Conservation (phyloP, 164 flowering plant species). For the Umbellularia californica region DNA sequence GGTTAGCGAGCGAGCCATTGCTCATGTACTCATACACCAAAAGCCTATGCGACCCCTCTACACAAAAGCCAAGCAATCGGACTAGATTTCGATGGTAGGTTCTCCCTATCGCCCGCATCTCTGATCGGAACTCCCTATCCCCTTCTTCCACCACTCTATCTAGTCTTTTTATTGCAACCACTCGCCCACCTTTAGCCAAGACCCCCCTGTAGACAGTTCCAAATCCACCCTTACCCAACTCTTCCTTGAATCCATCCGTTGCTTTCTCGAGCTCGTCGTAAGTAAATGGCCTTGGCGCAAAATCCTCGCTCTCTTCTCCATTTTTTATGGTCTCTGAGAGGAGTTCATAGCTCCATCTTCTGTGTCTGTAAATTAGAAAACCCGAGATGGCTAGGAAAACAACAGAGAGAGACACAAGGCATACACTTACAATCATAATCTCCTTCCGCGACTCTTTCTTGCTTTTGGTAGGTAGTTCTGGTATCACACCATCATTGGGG, state of each 20-base stretch:
- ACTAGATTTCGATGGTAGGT: constrained; percentile 28
- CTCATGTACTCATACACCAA: constrained; percentile 24
- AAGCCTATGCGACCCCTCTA: constrained; percentile 9
- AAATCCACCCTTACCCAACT: too few relatives aligned
- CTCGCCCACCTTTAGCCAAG: too few relatives aligned
- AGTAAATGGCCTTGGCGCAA: neutral
- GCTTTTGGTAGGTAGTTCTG: neutral
- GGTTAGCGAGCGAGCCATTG: constrained; percentile 15
- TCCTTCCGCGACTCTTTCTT: neutral
- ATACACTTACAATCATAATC: neutral
- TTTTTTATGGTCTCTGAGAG: too few relatives aligned
- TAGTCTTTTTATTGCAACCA: constrained; percentile 2
- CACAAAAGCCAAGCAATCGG: constrained; percentile 17
- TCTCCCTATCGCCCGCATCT: constrained; percentile 17
- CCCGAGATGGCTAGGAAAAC: too few relatives aligned
- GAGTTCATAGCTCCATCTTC: too few relatives aligned
- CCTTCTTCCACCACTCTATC: constrained; percentile 15
- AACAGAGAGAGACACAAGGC: neutral
- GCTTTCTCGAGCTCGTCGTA: constrained; percentile 6
- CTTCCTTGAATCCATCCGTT: neutral
- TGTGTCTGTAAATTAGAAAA: too few relatives aligned
- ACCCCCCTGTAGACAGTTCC: too few relatives aligned
- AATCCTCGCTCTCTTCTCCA: neutral
- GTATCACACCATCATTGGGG: neutral
- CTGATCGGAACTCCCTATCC: constrained; percentile 21